phyloP scores from a whole-genome alignment of 2,329 filamentous ascomycete genomes.

The Venturia effusa region DNA sequence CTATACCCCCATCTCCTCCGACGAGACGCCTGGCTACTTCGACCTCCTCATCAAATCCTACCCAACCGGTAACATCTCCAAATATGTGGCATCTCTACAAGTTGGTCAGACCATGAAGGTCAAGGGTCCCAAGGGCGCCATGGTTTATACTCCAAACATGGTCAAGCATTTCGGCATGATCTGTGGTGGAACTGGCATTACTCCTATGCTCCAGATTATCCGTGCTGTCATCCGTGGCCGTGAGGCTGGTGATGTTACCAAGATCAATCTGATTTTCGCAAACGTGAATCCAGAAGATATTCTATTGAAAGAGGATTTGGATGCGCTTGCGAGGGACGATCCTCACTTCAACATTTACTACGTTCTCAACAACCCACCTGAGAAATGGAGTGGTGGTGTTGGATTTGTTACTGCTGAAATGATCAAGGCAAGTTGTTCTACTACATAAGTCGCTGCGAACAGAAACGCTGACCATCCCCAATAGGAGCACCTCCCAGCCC shows the following conservation, averaged over 20 bases:
- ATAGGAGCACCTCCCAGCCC: conserved; percentile 68
- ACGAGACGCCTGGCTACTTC: conserved; percentile 62
- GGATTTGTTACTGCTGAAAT: conserved; percentile 94
- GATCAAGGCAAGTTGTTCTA: conserved; percentile 59
- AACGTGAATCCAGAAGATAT: conserved; percentile 94
- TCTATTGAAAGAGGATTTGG: conserved; percentile 82
- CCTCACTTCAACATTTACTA: conserved; percentile 80
- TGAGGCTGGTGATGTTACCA: conserved; percentile 63
- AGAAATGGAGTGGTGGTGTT: conserved; percentile 82
- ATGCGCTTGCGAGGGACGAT: conserved; percentile 67
- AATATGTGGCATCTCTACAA: conserved; percentile 72
- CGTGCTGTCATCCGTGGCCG: conserved; percentile 80
- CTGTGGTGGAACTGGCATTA: conserved; percentile 93
- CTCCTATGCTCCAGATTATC: conserved; percentile 94
- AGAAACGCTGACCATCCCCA: conserved; percentile 15
- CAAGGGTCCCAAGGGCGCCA: conserved; percentile 89
- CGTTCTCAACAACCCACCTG: conserved; percentile 89
- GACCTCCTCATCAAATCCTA: conserved; percentile 98
- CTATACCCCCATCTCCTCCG: conserved; percentile 32
- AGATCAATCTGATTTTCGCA: conserved; percentile 92
- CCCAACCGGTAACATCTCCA: conserved; percentile 93
- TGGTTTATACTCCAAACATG: conserved; percentile 97
- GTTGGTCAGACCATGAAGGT: conserved; percentile 77
- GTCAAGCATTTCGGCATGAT: conserved; percentile 96
- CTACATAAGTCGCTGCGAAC: neutral